phyloP scores from a whole-genome alignment of 2,329 filamentous ascomycete species.

The Reticulascus tulasneorum region DNA sequence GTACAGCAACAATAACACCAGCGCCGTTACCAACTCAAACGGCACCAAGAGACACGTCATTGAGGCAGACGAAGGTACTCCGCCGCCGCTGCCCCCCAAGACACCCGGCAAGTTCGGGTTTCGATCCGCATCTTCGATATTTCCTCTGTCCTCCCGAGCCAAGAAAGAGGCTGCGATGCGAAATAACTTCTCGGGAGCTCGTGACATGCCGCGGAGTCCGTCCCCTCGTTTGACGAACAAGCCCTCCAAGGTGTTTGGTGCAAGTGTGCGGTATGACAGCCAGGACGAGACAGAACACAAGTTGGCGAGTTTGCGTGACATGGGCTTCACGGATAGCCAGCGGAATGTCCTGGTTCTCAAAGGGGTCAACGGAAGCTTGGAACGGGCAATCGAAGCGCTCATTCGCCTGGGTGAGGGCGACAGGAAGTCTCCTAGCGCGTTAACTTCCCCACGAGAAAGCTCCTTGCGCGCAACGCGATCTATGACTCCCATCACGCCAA shows the following conservation, averaged over 20 bases:
- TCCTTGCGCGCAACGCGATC: constrained; percentile 46
- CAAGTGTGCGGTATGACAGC: constrained; percentile 54
- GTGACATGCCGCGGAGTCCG: constrained; percentile 23
- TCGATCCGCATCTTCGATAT: constrained; percentile 62
- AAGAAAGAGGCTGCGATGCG: constrained; percentile 47
- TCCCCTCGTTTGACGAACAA: constrained; percentile 51
- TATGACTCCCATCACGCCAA: constrained; percentile 48
- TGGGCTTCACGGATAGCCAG: constrained; percentile 85
- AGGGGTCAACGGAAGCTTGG: constrained; percentile 77
- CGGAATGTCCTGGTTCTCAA: constrained; percentile 79
- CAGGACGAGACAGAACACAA: constrained; percentile 69
- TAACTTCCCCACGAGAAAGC: constrained; percentile 44
- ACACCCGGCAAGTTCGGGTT: constrained; percentile 60
- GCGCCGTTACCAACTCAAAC: constrained; percentile 24
- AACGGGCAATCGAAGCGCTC: constrained; percentile 80
- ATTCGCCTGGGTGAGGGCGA: constrained; percentile 74
- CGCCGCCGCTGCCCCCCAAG: constrained; percentile 60
- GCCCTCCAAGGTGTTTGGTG: constrained; percentile 65
- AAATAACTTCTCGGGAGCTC: constrained; percentile 13
- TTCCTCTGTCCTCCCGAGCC: constrained; percentile 58
- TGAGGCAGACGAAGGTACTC: constrained; percentile 53
- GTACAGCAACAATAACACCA: constrained; percentile 62
- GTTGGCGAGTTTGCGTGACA: constrained; percentile 72
- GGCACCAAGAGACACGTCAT: constrained; percentile 39
- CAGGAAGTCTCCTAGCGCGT: constrained; percentile 30